Percentiles rank a stretch among this genome's conserved stretches.
These are phyloP conservation scores for Kodamaea nitidulidarum DNA, from an alignment of 805 yeast species.

Conservation along the genomic window DNA sequence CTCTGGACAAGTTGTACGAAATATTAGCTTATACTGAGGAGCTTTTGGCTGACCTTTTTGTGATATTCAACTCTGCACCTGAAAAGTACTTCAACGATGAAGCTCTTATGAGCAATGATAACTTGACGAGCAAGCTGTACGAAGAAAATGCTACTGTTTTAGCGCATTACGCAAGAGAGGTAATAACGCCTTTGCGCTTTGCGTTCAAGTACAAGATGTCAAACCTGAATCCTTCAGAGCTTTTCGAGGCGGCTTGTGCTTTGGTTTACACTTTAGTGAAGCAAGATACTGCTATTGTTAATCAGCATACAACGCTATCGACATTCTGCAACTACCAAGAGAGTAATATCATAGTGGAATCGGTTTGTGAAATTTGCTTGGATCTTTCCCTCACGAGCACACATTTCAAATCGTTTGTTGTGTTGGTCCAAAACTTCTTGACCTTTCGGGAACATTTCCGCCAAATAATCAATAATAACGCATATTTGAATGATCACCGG, in stretches of 20 bases:
- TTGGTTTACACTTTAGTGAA: conserved; percentile 30
- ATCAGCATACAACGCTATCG: conserved; percentile 19
- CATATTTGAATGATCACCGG: conserved; percentile 7
- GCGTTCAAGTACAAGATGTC: conserved; percentile 19
- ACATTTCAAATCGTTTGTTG: conserved; percentile 33
- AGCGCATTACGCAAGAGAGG: conserved; percentile 21
- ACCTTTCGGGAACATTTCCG: conserved; percentile 21
- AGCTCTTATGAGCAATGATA: conserved; percentile 18
- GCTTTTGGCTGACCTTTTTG: conserved; percentile 29
- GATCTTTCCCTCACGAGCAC: conserved; percentile 31
- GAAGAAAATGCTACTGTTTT: conserved; percentile 12
- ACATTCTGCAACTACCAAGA: conserved; percentile 24
- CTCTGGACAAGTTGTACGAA: not conserved
- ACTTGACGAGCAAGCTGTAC: conserved; percentile 11
- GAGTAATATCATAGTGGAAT: conserved; percentile 29
- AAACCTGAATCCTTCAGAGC: conserved; percentile 13
- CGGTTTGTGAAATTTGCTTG: conserved; percentile 34
- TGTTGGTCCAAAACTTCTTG: conserved; percentile 33
- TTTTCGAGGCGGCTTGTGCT: conserved; percentile 34
- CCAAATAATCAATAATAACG: conserved; percentile 8
- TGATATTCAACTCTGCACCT: conserved; percentile 31
- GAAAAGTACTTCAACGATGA: conserved; percentile 29
- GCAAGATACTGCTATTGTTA: conserved; percentile 13
- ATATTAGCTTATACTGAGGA: conserved; percentile 15
- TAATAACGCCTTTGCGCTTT: conserved; percentile 21